Evolutionary conservation across 768 basidiomycete genomes (phyloP), one percentile per base, ranked within the genome.

Genomic region (Lactifluus volemus): DNA sequence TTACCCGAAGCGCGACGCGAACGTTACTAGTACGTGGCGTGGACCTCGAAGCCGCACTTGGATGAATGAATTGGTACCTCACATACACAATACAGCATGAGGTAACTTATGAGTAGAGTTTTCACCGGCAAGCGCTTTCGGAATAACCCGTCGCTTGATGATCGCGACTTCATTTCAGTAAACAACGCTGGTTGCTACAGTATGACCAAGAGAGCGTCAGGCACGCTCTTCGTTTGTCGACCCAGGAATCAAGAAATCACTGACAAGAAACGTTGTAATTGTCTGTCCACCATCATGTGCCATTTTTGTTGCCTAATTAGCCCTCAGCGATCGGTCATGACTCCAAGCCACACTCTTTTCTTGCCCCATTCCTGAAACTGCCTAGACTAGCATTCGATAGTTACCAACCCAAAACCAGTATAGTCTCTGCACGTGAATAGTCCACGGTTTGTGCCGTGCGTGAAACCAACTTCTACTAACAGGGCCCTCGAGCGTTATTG

Each of bases 11-110:
- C 32, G n/a, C 53, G 74, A 73, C 19, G 78, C 73, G n/a, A 65
- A 63, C 6, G 66, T 77, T 12, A n/a, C n/a, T n/a, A n/a, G n/a
- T n/a, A 69, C 81, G 6, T 85, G 82, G 82, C 85, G 83, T 71
- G 83, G 5, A 6, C 34, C 34, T 36, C 34, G 10, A 36, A 36
- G 34, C 25, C 25, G 25, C 25, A 10, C 34, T 36, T 10, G 34
- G 34, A 36, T 10, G 34, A 10, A 36, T 38, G 38, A 38, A 38
- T 11, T 38, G 61, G 68, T 21, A 71, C 60, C 21, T 84, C 83
- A 81, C 85, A 84, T 2, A 25, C 85, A 84, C 25, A 25, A 25
- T 25, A 2, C 25, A 25, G 25, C 25, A 25, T 25, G 25, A 25
- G 25, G 25, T 25, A n/a, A n/a, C n/a, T n/a, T n/a, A 25, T 2